Conservation (phyloP, 306 rosid species). For the Medicago lupulina region DNA sequence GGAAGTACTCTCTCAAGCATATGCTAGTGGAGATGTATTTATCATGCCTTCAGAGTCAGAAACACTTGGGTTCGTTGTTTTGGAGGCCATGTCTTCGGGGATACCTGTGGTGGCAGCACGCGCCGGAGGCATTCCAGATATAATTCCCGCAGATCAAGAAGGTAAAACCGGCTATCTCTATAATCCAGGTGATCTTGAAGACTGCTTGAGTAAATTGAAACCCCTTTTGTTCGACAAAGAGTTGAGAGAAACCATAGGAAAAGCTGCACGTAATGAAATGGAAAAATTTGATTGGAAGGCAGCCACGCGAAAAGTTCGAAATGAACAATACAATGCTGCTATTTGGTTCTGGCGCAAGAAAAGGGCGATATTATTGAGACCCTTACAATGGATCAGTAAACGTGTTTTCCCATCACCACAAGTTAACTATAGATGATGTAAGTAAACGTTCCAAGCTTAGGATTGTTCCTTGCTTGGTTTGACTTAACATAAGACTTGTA, state of each 20-base stretch:
- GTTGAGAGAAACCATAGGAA: constrained; percentile 78
- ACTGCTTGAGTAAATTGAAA: constrained; percentile 78
- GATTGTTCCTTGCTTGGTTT: constrained; percentile 38
- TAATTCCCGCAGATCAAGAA: constrained; percentile 83
- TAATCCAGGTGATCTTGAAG: constrained; percentile 70
- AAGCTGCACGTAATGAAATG: constrained; percentile 85
- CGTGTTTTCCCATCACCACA: constrained; percentile 68
- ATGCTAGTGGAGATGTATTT: constrained; percentile 90
- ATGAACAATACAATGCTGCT: constrained; percentile 89
- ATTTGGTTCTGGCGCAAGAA: constrained; percentile 99
- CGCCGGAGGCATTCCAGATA: constrained; percentile 95
- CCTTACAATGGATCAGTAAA: constrained; percentile 77
- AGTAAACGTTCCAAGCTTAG: constrained; percentile 29
- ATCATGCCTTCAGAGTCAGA: constrained; percentile 99
- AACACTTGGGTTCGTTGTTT: constrained; percentile 92
- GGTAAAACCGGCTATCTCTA: constrained; percentile 86
- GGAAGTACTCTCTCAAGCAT: constrained; percentile 95
- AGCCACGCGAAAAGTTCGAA: constrained; percentile 78
- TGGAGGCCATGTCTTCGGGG: constrained; percentile 98
- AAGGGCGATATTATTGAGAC: constrained; percentile 71
- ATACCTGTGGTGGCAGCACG: constrained; percentile 94
- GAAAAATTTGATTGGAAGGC: constrained; percentile 96
- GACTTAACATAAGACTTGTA: constrained; percentile 41
- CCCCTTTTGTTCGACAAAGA: constrained; percentile 70
- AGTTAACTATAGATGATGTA: constrained; percentile 59